Base-by-base conservation (phyloP, 495 filamentous ascomycete species). In the Neurospora sp. region DNA sequence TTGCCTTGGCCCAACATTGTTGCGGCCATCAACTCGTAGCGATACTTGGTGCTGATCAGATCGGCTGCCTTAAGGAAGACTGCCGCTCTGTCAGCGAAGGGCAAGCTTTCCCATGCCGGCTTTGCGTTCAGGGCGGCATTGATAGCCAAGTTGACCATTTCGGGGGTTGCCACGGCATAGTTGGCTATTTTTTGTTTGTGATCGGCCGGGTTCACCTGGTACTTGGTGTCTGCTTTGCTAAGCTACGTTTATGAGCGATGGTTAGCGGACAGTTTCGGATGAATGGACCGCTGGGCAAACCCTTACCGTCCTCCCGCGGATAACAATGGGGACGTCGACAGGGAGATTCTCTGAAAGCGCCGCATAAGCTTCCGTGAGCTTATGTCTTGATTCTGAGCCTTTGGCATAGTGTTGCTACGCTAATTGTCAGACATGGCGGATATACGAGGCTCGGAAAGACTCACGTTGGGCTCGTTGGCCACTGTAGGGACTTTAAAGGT, bases 1-100 rank as follows among this genome's bases (percentile, higher is more conserved):
- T 98, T 98, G 75, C 94, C 94, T 82, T 98, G 94, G 39, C 94
- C 94, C 31, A 97, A 86, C 88, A 98, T 97, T 9, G 94, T 98
- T 44, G 93, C 88, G 8, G 94, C 94, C 91, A 97, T 94, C 72
- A 98, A 85, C 73, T 96, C 92, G 81, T 96, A 96, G 76, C 94
- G 89, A 84, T 98, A 97, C 82, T 97, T 97, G 74, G 89, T 90
- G 41, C 92, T 85, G 77, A 98, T 90, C 72, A 98, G 83, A 79
- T 97, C 94, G 12, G 94, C 94, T 2, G 94, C 94, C 84, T 97
- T 97, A 62, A 98, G 88, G 84, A 98, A 98, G 75, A 98, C 84
- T 73, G 94, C 93, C n/a, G 94, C 94, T 69, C 94, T 88, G 82
- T 97, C 94, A 35, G 91, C 89, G 76, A 98, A 98, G 10, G 93